phyloP scores from a whole-genome alignment of 495 filamentous ascomycete genomes.

The Xylaria longipes region DNA sequence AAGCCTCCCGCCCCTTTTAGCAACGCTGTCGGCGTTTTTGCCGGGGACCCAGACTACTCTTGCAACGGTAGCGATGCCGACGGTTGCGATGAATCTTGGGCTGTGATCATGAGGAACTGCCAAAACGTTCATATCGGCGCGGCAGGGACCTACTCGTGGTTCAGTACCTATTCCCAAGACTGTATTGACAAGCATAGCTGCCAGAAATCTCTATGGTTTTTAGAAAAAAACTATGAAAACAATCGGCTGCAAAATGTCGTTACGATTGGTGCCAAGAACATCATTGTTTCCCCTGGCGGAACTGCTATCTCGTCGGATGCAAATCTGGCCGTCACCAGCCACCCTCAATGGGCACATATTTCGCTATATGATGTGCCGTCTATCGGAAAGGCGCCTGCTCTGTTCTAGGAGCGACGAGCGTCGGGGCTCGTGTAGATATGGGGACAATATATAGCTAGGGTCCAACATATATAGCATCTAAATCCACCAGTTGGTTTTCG shows the following conservation, averaged over 20 bases:
- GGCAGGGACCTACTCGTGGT: slow-evolving; percentile 75
- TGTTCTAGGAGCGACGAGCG: slow-evolving; percentile 27
- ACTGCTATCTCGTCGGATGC: slow-evolving; percentile 81
- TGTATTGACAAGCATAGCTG: slow-evolving; percentile 76
- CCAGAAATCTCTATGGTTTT: slow-evolving; percentile 53
- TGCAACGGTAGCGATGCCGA: slow-evolving; percentile 59
- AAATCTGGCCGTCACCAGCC: slow-evolving; percentile 76
- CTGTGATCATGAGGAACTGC: slow-evolving; percentile 64
- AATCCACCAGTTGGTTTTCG: background rate
- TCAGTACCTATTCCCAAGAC: slow-evolving; percentile 65
- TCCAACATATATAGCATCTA: background rate
- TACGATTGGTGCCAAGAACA: slow-evolving; percentile 19
- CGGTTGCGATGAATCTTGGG: slow-evolving; percentile 64
- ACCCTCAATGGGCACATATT: slow-evolving; percentile 39
- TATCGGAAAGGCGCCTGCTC: slow-evolving; percentile 49
- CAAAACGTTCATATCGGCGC: slow-evolving; percentile 65
- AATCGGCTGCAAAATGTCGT: slow-evolving; percentile 20
- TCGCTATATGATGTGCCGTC: slow-evolving; percentile 30
- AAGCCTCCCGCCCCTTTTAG: slow-evolving; percentile 54
- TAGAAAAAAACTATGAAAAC: slow-evolving; percentile 7
- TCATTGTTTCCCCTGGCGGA: slow-evolving; percentile 13
- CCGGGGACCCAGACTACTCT: slow-evolving; percentile 37
- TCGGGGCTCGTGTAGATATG: background rate
- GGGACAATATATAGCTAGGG: background rate
- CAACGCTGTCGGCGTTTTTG: slow-evolving; percentile 21